phyloP scores from a whole-genome alignment of 768 basidiomycete species.

The Sistotremastrum suecicum region DNA sequence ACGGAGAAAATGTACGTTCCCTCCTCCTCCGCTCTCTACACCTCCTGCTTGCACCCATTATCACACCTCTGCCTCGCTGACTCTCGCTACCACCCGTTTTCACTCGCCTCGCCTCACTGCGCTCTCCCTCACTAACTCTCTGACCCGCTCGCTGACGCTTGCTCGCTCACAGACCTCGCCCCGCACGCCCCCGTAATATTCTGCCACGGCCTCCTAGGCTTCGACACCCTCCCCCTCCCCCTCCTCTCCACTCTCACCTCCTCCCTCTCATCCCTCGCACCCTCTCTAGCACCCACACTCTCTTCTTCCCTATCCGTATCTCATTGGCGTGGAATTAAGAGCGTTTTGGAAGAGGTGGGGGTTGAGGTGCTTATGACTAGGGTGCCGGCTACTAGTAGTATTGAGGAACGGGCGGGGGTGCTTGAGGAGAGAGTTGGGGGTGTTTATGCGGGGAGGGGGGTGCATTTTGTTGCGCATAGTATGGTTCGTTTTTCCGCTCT shows the following conservation, averaged over 20 bases:
- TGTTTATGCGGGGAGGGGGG: slow-evolving; percentile 64
- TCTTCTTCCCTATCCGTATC: no score
- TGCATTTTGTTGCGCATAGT: slow-evolving; percentile 66
- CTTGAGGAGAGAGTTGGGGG: slow-evolving; percentile 72
- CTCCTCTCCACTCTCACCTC: slow-evolving; percentile 20
- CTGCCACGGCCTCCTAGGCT: slow-evolving; percentile 88
- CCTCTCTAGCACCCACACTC: no score
- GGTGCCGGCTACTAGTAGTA: slow-evolving; percentile 85
- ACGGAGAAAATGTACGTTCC: slow-evolving; percentile 44
- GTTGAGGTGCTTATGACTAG: slow-evolving; percentile 85
- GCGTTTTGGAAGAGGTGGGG: slow-evolving; percentile 80
- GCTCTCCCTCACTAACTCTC: no score
- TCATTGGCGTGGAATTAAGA: slow-evolving; percentile 95
- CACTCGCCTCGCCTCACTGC: no score
- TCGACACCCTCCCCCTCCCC: slow-evolving; percentile 73
- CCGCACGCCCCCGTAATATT: slow-evolving; percentile 83
- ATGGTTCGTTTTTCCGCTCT: slow-evolving; percentile 8
- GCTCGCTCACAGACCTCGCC: slow-evolving; percentile 40
- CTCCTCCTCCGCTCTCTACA: no score
- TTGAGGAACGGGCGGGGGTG: slow-evolving; percentile 78
- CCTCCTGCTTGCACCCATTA: no score
- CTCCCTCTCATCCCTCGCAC: slow-evolving; percentile 42
- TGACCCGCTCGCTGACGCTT: neutral
- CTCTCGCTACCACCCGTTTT: no score
- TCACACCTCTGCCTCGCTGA: no score